These are phyloP conservation scores for Panus rudis DNA, from an alignment of 768 basidiomycete species.

Conservation along the genomic window DNA sequence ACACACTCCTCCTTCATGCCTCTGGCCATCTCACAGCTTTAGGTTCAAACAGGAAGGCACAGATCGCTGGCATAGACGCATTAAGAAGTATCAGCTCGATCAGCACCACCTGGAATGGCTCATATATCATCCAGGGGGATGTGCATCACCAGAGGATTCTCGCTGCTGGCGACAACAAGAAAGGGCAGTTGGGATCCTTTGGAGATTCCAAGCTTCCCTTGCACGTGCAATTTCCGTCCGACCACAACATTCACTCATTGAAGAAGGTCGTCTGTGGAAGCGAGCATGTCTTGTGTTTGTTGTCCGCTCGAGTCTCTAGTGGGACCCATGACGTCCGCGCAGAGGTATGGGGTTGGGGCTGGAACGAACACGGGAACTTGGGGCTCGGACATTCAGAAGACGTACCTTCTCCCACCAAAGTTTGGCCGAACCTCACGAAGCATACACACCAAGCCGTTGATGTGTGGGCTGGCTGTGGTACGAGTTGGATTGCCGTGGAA, in stretches of 20 bases:
- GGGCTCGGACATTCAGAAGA: constrained; percentile 60
- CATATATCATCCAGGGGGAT: constrained; percentile 45
- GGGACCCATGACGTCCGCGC: constrained; percentile 1
- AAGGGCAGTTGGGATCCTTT: constrained; percentile 65
- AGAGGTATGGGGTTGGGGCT: constrained; percentile 86
- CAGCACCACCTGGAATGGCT: constrained; percentile 77
- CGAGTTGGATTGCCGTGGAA: constrained; percentile 37
- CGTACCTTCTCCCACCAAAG: constrained; percentile 36
- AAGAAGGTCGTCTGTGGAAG: constrained; percentile 62
- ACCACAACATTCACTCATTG: constrained; percentile 13
- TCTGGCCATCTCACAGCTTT: constrained; percentile 43
- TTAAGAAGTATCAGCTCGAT: constrained; percentile 27
- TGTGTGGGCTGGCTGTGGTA: constrained; percentile 47
- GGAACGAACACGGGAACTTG: constrained; percentile 98
- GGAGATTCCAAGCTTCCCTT: too few relatives aligned
- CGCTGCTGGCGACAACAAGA: constrained; percentile 46
- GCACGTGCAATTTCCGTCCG: constrained; percentile 27
- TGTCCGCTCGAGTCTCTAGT: constrained; percentile 5
- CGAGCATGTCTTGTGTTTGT: constrained; percentile 64
- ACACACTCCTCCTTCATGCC: constrained; percentile 35
- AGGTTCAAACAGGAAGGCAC: constrained; percentile 71
- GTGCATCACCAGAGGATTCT: constrained; percentile 26
- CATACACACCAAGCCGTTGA: constrained; percentile 5
- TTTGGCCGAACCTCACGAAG: constrained; percentile 41
- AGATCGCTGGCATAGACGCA: constrained; percentile 38